Percentiles rank a stretch among this genome's conserved stretches.
These are phyloP conservation scores for Phytopythium aichiense DNA, from an alignment of 352 stramenopile species.

Conservation along the genomic window DNA sequence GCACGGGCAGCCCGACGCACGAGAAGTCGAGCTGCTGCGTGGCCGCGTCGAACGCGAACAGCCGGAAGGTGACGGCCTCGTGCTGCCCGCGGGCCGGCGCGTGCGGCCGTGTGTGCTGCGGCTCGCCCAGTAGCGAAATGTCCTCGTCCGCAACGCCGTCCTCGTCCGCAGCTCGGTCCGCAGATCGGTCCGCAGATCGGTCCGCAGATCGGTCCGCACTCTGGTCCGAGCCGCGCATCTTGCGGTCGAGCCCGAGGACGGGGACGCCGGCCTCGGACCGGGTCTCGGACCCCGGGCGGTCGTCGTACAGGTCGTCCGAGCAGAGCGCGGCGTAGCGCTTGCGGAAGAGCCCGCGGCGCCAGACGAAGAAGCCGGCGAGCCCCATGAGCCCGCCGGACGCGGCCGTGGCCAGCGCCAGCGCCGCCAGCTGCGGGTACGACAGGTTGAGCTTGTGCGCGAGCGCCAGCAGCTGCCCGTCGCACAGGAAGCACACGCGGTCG, in stretches of 20 bases:
- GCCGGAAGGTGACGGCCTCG: conserved; percentile 56
- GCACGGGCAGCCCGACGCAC: conserved; percentile 51
- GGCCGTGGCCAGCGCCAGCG: conserved; percentile 48
- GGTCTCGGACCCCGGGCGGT: background rate
- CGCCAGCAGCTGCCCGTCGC: conserved; percentile 65
- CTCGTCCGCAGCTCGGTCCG: background rate
- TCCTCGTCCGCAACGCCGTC: background rate
- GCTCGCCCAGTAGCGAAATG: background rate
- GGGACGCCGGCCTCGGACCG: conserved; percentile 1
- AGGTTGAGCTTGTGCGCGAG: conserved; percentile 72
- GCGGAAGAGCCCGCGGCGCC: conserved; percentile 61
- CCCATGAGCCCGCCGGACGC: conserved; percentile 54
- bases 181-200: too few relatives aligned
- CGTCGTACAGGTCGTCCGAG: conserved; percentile 48
- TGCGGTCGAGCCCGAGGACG: conserved; percentile 12
- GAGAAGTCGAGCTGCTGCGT: conserved; percentile 46
- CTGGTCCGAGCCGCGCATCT: background rate
- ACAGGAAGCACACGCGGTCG: conserved; percentile 65
- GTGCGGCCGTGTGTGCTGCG: conserved; percentile 1
- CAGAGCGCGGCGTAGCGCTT: conserved; percentile 73
- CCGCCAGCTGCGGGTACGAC: conserved; percentile 70
- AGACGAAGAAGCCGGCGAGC: conserved; percentile 65
- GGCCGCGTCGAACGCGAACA: conserved; percentile 61
- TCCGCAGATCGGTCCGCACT: too few relatives aligned
- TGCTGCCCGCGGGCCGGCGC: conserved; percentile 10